These are phyloP conservation scores for Akanthomyces dipterigenus DNA, from an alignment of 2,329 filamentous ascomycete genomes.

Conservation along the genomic window DNA sequence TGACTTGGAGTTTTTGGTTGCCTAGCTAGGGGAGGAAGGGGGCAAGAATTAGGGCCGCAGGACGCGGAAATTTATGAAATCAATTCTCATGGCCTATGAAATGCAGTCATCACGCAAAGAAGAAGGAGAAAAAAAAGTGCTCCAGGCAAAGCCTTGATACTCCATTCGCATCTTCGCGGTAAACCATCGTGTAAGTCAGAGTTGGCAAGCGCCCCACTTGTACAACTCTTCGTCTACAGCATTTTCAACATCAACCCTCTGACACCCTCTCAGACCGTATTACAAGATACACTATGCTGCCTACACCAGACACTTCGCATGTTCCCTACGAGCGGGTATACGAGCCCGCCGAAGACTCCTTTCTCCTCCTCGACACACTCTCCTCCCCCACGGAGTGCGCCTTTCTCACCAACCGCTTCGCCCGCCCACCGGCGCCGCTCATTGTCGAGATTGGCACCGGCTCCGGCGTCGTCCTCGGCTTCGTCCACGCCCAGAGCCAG, in stretches of 20 bases:
- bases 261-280: not conserved
- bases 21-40: not conserved
- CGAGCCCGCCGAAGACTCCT: constrained; percentile 94
- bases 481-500: constrained; percentile 68
- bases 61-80: not conserved
- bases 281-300: constrained; percentile 57
- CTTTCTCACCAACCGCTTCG: constrained; percentile 63
- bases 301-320: constrained; percentile 89
- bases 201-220: constrained; percentile 1
- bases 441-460: constrained; percentile 84
- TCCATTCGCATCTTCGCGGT: not conserved
- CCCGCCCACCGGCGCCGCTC: constrained; percentile 46
- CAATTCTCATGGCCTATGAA: not conserved
- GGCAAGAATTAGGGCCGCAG: not conserved
- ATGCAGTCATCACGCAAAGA: too few species aligned
- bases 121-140: too few species aligned
- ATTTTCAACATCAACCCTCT: constrained; percentile 9
- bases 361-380: constrained; percentile 85
- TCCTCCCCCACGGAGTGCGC: constrained; percentile 60
- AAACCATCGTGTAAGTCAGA: not conserved
- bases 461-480: constrained; percentile 89
- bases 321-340: constrained; percentile 85
- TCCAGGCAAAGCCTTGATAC: not conserved
- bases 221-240: not conserved
- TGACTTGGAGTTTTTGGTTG: not conserved